phyloP scores from a whole-genome alignment of 495 filamentous ascomycete genomes.

The Xylaria bambusicola region DNA sequence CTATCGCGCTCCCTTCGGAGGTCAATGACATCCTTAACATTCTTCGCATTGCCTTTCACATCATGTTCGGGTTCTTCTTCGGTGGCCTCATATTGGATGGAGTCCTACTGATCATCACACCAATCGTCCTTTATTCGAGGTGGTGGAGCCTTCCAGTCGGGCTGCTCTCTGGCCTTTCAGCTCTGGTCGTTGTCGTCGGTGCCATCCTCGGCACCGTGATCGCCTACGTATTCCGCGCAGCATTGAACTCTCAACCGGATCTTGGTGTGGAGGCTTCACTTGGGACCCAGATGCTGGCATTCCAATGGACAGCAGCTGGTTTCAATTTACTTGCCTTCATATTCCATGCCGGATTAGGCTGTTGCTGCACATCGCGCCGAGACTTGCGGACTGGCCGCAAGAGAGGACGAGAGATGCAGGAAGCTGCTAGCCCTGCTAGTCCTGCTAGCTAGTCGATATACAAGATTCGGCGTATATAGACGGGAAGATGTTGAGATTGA shows the following conservation, averaged over 20 bases:
- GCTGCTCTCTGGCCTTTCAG: constrained; percentile 66
- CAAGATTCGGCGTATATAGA: no score
- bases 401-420: constrained; percentile 27
- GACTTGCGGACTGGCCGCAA: constrained; percentile 59
- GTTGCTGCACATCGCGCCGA: constrained; percentile 65
- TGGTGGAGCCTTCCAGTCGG: constrained; percentile 49
- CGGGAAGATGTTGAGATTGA: no score
- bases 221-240: constrained; percentile 74
- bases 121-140: constrained; percentile 44
- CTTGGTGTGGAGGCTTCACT: constrained; percentile 75
- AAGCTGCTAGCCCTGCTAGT: no score
- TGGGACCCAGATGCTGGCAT: constrained; percentile 76
- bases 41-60: constrained; percentile 74
- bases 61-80: constrained; percentile 91
- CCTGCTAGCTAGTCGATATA: no score
- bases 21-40: constrained; percentile 72
- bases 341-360: constrained; percentile 71
- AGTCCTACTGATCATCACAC: constrained; percentile 51
- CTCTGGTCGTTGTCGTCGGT: constrained; percentile 67
- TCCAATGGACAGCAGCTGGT: constrained; percentile 82
- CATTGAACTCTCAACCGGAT: constrained; percentile 61
- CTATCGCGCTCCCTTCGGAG: constrained; percentile 75
- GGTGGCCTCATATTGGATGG: constrained; percentile 66
- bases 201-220: constrained; percentile 77
- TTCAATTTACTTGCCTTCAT: constrained; percentile 68